phyloP scores from a whole-genome alignment of 352 stramenopile genomes.

The Blastocystis sp. region DNA sequence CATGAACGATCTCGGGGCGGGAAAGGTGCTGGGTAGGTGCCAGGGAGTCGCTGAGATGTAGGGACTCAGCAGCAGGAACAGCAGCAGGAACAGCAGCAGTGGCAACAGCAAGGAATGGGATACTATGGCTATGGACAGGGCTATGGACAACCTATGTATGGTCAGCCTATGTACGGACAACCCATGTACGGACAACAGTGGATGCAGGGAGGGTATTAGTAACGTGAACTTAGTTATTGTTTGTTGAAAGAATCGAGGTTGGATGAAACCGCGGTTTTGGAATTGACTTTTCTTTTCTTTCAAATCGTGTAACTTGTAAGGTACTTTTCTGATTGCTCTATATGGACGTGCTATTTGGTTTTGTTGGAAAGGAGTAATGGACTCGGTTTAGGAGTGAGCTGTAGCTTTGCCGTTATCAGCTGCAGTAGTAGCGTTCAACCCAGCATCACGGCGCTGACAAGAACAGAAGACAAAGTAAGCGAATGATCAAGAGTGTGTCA shows the following conservation, averaged over 20 bases:
- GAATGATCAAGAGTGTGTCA: neutral
- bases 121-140: conserved; percentile 33
- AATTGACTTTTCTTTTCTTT: neutral
- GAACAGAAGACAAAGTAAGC: conserved; percentile 1
- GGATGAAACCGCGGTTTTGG: neutral
- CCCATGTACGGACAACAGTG: conserved; percentile 1
- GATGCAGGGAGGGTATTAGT: conserved; percentile 3
- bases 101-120: neutral
- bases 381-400: neutral
- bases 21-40: conserved; percentile 1
- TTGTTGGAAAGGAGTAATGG: conserved; percentile 20
- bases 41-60: neutral
- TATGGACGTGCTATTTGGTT: conserved; percentile 56
- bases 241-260: neutral
- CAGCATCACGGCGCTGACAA: conserved; percentile 19
- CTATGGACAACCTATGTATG: neutral
- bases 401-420: conserved; percentile 34
- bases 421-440: conserved; percentile 37
- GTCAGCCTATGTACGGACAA: neutral
- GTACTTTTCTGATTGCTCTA: neutral
- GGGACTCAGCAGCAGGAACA: neutral
- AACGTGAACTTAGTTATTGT: neutral
- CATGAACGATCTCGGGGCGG: conserved; percentile 68
- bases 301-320: neutral
- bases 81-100: neutral